phyloP scores from a whole-genome alignment of 192 early-diverging fungal genomes.

The Coemansia sp. region DNA sequence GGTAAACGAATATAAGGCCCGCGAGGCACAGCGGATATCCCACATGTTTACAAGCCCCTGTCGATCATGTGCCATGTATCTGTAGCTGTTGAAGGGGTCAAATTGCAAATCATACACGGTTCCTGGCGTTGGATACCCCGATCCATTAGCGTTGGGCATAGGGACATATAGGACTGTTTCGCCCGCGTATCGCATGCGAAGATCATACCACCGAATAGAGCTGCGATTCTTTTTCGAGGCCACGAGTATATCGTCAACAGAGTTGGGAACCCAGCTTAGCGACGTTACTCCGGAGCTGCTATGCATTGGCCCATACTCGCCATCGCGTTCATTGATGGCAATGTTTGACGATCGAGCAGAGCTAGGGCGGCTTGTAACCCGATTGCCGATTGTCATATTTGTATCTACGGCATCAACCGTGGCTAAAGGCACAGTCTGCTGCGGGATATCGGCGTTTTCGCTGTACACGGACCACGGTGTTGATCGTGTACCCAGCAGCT shows the following conservation, averaged over 20 bases:
- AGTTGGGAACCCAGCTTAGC: conserved; percentile 40
- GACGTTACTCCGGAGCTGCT: conserved; percentile 42
- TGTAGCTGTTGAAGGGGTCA: conserved; percentile 45
- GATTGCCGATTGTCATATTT: not conserved
- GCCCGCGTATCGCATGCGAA: conserved; percentile 26
- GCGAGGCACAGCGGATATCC: conserved; percentile 46
- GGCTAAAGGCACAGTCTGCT: not conserved
- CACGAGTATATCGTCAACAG: conserved; percentile 37
- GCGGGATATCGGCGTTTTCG: conserved; percentile 16
- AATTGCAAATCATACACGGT: conserved; percentile 52
- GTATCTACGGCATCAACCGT: not conserved
- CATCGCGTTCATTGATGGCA: conserved; percentile 11
- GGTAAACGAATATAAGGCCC: conserved; percentile 25
- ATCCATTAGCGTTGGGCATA: conserved; percentile 8
- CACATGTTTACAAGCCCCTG: conserved; percentile 40
- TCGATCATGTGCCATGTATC: conserved; percentile 49
- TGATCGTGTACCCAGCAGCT: conserved; percentile 32
- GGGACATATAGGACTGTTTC: conserved; percentile 40
- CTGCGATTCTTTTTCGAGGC: conserved; percentile 32
- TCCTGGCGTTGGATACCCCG: conserved; percentile 7
- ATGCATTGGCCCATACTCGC: conserved; percentile 26
- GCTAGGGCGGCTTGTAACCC: conserved; percentile 15
- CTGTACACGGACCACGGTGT: conserved; percentile 29
- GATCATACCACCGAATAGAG: conserved; percentile 47
- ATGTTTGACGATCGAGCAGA: conserved; percentile 18